Conservation (phyloP, 208 protist genomes). For the Naegleria fowleri region DNA sequence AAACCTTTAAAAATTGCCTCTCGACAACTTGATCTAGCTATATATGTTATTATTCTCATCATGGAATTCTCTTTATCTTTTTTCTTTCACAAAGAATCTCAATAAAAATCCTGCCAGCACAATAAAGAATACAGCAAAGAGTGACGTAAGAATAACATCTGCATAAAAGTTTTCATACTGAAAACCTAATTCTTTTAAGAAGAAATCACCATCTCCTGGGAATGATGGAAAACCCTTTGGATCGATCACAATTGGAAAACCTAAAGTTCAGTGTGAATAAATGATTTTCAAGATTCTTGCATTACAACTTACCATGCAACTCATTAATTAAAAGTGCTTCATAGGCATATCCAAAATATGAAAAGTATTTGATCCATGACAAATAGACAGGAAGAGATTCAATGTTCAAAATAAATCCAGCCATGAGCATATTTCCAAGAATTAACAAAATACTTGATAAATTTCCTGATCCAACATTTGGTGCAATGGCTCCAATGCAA, state of each 20-base stretch:
- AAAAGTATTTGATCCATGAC: conserved; percentile 22
- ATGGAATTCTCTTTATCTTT: conserved; percentile 5
- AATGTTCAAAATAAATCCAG: conserved; percentile 27
- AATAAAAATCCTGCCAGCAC: background rate
- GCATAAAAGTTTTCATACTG: background rate
- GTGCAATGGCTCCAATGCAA: background rate
- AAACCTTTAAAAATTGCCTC: too few species aligned
- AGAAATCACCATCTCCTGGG: background rate
- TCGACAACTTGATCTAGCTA: too few species aligned
- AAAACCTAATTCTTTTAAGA: background rate
- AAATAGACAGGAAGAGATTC: background rate
- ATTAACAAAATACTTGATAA: background rate
- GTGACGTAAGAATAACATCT: background rate
- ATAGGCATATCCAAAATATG: conserved; percentile 23
- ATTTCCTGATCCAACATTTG: background rate
- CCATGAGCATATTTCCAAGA: background rate
- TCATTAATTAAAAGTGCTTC: conserved; percentile 54
- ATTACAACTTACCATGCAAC: conserved; percentile 49
- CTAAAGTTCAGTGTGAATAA: too few species aligned
- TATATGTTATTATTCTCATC: too few species aligned
- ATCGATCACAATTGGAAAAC: conserved; percentile 4
- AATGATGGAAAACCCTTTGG: background rate
- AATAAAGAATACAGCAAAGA: background rate
- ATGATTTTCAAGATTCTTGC: too few species aligned
- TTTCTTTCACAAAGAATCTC: conserved; percentile 8